Evolutionary conservation across 176 grass and related monocot genomes (phyloP).

Genomic region (Otatea glauca): DNA sequence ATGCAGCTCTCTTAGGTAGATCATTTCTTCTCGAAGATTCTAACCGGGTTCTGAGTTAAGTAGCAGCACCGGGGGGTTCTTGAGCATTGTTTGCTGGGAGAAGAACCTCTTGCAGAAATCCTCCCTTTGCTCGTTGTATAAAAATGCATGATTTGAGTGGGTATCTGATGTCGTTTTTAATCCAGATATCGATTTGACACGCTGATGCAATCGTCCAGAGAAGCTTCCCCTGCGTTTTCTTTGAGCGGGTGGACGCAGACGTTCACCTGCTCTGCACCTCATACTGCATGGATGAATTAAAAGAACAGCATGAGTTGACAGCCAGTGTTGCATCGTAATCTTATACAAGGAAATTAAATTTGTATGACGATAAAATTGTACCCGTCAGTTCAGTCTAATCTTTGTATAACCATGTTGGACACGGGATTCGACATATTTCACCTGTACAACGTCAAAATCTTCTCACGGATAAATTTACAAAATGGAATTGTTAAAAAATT

Average conservation of each 20-base stretch:
- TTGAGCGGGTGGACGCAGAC: conserved; percentile 20
- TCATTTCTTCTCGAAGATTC: neutral
- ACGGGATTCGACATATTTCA: neutral
- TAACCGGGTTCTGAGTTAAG: neutral
- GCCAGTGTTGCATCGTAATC: neutral
- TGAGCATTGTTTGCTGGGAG: neutral
- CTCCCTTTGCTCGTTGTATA: conserved; percentile 41
- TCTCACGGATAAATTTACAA: too few species aligned
- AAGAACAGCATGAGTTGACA: neutral
- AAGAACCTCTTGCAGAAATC: conserved; percentile 9
- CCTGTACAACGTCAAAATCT: too few species aligned
- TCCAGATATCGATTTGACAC: conserved; percentile 41
- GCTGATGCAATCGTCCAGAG: conserved; percentile 24
- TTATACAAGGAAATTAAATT: neutral
- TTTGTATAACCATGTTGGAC: neutral
- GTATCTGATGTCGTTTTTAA: conserved; percentile 48
- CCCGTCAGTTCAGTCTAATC: neutral
- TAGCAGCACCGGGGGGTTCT: neutral
- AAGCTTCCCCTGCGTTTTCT: neutral
- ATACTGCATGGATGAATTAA: neutral
- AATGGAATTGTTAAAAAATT: too few species aligned
- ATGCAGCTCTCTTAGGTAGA: conserved; percentile 14
- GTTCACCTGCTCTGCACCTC: conserved; percentile 36
- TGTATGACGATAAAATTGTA: neutral
- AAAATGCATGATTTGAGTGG: conserved; percentile 33